Conservation (phyloP, 441 rosid species). For the Macaranga tanarius region DNA sequence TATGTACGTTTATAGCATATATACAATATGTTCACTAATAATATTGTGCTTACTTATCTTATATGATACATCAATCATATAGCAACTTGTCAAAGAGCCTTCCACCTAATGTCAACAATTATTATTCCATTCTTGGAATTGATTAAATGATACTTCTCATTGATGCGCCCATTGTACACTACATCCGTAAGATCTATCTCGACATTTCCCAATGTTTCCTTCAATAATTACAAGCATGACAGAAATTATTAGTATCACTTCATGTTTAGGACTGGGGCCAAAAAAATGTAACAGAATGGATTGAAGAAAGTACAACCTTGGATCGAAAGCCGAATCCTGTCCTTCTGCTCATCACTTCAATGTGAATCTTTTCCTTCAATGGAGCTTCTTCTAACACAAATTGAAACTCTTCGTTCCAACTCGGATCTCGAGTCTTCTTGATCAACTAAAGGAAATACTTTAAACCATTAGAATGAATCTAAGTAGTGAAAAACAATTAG, state of each 20-base stretch:
- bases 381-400: constrained; percentile 81
- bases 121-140: constrained; percentile 75
- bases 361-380: constrained; percentile 57
- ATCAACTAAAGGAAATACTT: constrained; percentile 42
- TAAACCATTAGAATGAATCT: not conserved
- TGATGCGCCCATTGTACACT: constrained; percentile 71
- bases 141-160: constrained; percentile 73
- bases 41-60: not conserved
- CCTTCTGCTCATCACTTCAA: constrained; percentile 78
- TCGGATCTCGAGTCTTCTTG: constrained; percentile 66
- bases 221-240: not conserved
- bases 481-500: too few relatives aligned
- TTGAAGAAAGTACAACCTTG: constrained; percentile 39
- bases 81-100: constrained; percentile 47
- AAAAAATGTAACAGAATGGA: not conserved
- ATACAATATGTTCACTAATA: too few relatives aligned
- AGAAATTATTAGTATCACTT: not conserved
- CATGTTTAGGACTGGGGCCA: not conserved
- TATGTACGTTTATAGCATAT: too few relatives aligned
- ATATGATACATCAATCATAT: too few relatives aligned
- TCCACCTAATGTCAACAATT: constrained; percentile 78
- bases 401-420: constrained; percentile 86
- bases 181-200: constrained; percentile 77
- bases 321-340: constrained; percentile 58
- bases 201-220: constrained; percentile 80